Evolutionary conservation across 345 rosid species (phyloP).

Genomic region (Brassica cretica): DNA sequence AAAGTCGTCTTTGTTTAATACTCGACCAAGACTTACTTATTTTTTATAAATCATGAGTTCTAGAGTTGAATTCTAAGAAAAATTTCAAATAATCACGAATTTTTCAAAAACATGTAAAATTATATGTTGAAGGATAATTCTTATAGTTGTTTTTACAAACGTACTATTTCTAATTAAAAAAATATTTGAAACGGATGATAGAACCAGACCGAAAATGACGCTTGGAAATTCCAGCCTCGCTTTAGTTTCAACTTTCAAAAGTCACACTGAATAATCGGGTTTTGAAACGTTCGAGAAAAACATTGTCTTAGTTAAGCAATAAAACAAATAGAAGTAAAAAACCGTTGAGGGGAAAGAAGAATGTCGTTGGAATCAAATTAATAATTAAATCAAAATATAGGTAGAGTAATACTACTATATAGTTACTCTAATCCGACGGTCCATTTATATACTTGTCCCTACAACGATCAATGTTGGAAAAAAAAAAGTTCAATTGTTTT

Average conservation of each 20-base stretch:
- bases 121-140: neutral
- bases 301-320: neutral
- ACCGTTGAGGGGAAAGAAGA: conserved; percentile 7
- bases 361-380: conserved; percentile 18
- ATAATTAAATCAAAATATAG: neutral
- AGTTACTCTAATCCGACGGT: conserved; percentile 27
- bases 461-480: conserved; percentile 6
- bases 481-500: conserved; percentile 1
- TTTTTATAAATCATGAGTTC: neutral
- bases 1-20: neutral
- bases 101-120: neutral
- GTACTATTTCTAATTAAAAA: neutral
- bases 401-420: neutral
- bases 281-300: conserved; percentile 1
- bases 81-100: neutral
- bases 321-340: neutral
- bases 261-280: neutral
- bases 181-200: neutral
- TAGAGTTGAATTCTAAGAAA: neutral
- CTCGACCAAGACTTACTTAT: neutral
- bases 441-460: conserved; percentile 24
- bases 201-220: conserved; percentile 7
- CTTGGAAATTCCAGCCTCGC: neutral
- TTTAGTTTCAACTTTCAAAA: neutral
- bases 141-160: neutral